phyloP scores from a whole-genome alignment of 2,329 filamentous ascomycete genomes.

The Plenodomus biglobosus region DNA sequence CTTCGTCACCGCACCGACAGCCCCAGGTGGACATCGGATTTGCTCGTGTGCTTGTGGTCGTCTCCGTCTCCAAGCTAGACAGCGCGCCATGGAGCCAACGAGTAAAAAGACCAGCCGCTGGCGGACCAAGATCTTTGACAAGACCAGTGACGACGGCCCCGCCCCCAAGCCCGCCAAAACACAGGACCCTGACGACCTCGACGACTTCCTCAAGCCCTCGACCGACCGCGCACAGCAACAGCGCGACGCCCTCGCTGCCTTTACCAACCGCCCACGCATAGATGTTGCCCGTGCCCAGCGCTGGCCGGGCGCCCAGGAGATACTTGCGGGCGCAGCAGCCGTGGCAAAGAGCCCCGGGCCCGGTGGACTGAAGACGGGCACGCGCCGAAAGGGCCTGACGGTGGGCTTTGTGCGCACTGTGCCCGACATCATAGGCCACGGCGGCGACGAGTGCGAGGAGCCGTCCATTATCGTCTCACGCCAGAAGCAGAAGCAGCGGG shows the following conservation, averaged over 20 bases:
- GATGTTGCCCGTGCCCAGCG: constrained; percentile 54
- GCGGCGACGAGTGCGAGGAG: constrained; percentile 80
- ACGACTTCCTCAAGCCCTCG: constrained; percentile 60
- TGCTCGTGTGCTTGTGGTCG: no score
- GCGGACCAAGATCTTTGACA: constrained; percentile 53
- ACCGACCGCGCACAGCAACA: constrained; percentile 47
- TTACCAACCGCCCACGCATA: constrained; percentile 45
- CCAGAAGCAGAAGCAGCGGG: constrained; percentile 54
- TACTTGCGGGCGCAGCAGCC: constrained; percentile 41
- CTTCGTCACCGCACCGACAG: neutral
- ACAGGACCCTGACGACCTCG: constrained; percentile 49
- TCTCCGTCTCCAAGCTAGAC: no score
- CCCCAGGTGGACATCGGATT: no score
- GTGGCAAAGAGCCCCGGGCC: constrained; percentile 38
- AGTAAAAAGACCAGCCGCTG: constrained; percentile 48
- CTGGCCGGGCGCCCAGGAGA: constrained; percentile 54
- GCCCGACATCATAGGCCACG: constrained; percentile 85
- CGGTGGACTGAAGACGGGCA: constrained; percentile 42
- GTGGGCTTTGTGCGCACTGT: constrained; percentile 73
- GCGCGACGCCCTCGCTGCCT: constrained; percentile 30
- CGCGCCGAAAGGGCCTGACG: constrained; percentile 64
- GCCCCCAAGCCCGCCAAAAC: constrained; percentile 30
- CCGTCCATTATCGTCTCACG: constrained; percentile 70
- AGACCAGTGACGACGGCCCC: constrained; percentile 40
- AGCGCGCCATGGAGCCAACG: constrained; percentile 22